Base-by-base conservation (phyloP, 768 basidiomycete species). In the Dendrothele bispora region DNA sequence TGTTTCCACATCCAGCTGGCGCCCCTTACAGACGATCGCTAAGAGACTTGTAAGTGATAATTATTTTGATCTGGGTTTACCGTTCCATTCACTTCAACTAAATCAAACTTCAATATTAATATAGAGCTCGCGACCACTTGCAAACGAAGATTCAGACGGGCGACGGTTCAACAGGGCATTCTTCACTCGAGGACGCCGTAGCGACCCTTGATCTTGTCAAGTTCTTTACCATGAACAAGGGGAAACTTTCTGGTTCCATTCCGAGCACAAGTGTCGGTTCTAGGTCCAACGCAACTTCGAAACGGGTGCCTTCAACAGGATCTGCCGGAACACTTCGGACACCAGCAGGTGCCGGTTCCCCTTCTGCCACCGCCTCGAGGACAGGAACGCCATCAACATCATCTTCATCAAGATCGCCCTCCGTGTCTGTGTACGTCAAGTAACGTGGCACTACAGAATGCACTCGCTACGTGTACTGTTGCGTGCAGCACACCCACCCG, bases 171-270 rank as follows among this genome's bases (percentile, higher is more conserved):
- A 73, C 75, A 6, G 95, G 95, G 2, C 95, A 98, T 70, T 91
- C 88, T 40, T 93, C 92, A 0, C 72, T 90, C 1, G 94, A 95
- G 64, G 95, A 98, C 67, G 91, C 93, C 1, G 66, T 81, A 20
- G 89, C 92, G 1, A 91, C 95, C 2, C 74, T 98, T 32, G 88
- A 98, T 58, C 80, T 95, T 17, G 85, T 98, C 18, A 77, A 86
- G 51, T 93, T 87, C 85, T 82, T 85, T 64, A 69, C 95, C 40
- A 63, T 86, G 53, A 83, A 91, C 54, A 80, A 74, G 53, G 61
- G 71, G 46, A 79, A 73, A 18, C 18, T 41, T 14, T n/a, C n/a
- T n/a, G n/a, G n/a, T n/a, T n/a, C n/a, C n/a, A n/a, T n/a, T n/a
- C n/a, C n/a, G n/a, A n/a, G n/a, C n/a, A n/a, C n/a, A n/a, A n/a